phyloP scores from a whole-genome alignment of 2,329 filamentous ascomycete species.

The Blumeria hordei region DNA sequence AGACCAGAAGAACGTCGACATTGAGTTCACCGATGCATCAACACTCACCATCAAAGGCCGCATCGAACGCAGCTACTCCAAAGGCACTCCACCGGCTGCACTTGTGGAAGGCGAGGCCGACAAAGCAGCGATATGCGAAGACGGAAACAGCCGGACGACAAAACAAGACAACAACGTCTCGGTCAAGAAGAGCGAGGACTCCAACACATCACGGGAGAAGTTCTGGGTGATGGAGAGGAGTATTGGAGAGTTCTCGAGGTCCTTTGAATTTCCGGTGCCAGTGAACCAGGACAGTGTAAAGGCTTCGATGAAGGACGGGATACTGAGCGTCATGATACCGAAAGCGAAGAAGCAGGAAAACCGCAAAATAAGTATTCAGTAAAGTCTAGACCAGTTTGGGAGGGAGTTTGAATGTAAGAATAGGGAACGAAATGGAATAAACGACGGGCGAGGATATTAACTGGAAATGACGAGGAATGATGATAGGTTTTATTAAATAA shows the following conservation, averaged over 20 bases:
- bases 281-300: conserved; percentile 37
- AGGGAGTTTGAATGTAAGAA: too few species aligned
- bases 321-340: conserved; percentile 38
- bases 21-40: conserved; percentile 57
- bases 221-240: conserved; percentile 47
- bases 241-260: conserved; percentile 16
- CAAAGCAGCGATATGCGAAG: too few species aligned
- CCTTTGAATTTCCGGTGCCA: conserved; percentile 40
- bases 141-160: too few species aligned
- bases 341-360: conserved; percentile 36
- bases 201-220: not conserved
- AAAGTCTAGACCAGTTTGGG: too few species aligned
- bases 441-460: too few species aligned
- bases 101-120: not conserved
- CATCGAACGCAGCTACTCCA: conserved; percentile 28
- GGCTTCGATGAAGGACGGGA: conserved; percentile 39
- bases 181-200: too few species aligned
- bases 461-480: too few species aligned
- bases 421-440: too few species aligned
- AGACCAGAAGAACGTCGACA: conserved; percentile 45
- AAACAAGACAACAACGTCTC: too few species aligned
- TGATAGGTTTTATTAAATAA: too few species aligned
- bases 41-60: conserved; percentile 48
- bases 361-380: conserved; percentile 26
- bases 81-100: not conserved